Evolutionary conservation across 1,139 yeast genomes (phyloP).

Genomic region (Taphrina communis): DNA sequence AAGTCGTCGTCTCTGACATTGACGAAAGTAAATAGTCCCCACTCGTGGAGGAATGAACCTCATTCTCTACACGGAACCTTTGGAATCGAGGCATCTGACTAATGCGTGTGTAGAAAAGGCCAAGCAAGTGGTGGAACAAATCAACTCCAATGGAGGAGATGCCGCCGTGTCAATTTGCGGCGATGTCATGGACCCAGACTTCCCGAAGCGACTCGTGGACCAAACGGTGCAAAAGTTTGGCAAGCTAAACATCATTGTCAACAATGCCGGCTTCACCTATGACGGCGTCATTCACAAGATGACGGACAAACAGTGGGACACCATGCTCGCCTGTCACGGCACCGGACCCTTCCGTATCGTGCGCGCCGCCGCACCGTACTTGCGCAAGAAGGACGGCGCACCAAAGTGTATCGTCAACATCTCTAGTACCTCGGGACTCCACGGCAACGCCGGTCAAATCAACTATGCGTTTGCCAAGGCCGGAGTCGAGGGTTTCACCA

Average conservation of each 20-base stretch:
- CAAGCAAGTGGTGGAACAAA: conserved; percentile 73
- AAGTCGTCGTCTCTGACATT: conserved; percentile 85
- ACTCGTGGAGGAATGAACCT: not conserved
- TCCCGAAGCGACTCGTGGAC: conserved; percentile 39
- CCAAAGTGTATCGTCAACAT: conserved; percentile 71
- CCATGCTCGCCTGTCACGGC: conserved; percentile 80
- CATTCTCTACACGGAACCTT: too few relatives aligned
- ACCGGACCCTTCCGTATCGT: conserved; percentile 80
- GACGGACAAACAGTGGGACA: conserved; percentile 81
- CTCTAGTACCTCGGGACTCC: conserved; percentile 93
- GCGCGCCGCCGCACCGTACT: conserved; percentile 63
- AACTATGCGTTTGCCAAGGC: conserved; percentile 90
- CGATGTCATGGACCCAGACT: conserved; percentile 39
- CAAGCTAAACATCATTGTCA: conserved; percentile 37
- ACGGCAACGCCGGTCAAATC: conserved; percentile 97
- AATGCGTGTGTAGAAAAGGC: conserved; percentile 61
- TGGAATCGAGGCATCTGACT: not conserved
- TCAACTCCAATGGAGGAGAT: conserved; percentile 77
- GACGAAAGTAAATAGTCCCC: conserved; percentile 17
- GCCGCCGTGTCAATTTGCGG: conserved; percentile 61
- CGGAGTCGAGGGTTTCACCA: conserved; percentile 74
- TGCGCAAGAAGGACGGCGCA: conserved; percentile 39
- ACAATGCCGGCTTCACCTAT: conserved; percentile 41
- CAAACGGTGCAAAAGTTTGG: conserved; percentile 36
- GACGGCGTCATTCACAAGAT: conserved; percentile 63